Conservation (phyloP, 2,329 filamentous ascomycete species). For the Sporothrix euskadiensis region DNA sequence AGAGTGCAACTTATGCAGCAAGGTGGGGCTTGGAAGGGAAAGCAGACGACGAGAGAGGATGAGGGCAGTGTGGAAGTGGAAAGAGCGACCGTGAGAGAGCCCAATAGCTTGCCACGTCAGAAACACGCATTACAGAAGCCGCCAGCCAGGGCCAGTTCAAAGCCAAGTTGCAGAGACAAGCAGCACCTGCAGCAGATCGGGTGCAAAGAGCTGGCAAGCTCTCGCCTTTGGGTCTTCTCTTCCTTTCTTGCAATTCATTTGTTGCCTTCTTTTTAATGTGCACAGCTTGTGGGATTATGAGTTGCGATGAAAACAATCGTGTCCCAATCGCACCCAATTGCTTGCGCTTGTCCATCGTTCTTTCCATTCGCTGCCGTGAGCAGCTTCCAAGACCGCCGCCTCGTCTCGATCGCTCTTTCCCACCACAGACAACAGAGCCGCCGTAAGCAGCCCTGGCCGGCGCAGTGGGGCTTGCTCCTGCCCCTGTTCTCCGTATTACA, state of each 20-base stretch:
- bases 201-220: not conserved
- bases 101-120: constrained; percentile 18
- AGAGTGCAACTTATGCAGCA: constrained; percentile 7
- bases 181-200: not conserved
- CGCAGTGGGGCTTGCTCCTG: not conserved
- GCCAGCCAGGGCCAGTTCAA: not conserved
- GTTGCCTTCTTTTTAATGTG: not conserved
- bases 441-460: not conserved
- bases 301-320: not conserved
- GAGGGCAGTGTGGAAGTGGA: not conserved
- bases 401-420: constrained; percentile 4
- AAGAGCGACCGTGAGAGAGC: not conserved
- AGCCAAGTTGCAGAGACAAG: not conserved
- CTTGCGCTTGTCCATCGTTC: not conserved
- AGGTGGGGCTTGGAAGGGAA: not conserved
- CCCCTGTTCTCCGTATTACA: not conserved
- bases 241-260: not conserved
- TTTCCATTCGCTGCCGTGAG: not conserved
- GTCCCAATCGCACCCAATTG: too few relatives aligned
- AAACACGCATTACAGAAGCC: constrained; percentile 9
- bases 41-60: not conserved
- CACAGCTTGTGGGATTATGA: not conserved
- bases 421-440: not conserved
- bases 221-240: not conserved
- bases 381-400: not conserved